These are phyloP conservation scores for Lobosporangium transversale DNA, from an alignment of 192 early-diverging fungal species.

Conservation along the genomic window DNA sequence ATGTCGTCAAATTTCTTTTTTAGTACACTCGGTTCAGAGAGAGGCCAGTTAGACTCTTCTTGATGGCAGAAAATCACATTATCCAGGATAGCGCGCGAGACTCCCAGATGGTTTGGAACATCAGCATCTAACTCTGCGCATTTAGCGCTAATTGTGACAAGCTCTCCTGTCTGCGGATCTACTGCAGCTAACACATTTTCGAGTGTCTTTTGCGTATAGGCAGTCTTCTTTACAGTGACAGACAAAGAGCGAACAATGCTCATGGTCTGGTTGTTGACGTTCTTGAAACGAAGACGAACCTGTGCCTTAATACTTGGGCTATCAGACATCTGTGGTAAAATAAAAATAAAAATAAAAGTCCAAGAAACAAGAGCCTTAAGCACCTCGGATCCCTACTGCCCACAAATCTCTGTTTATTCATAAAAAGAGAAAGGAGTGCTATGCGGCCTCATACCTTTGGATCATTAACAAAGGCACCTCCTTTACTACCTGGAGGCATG, in stretches of 20 bases:
- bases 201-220: slow-evolving; percentile 75
- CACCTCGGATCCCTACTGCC: no score
- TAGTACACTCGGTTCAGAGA: slow-evolving; percentile 83
- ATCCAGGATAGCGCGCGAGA: slow-evolving; percentile 91
- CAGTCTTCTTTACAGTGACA: slow-evolving; percentile 72
- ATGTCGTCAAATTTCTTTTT: slow-evolving; percentile 99
- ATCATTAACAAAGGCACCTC: slow-evolving; percentile 95
- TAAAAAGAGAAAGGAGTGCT: no score
- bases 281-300: slow-evolving; percentile 85
- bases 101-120: slow-evolving; percentile 87
- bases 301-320: slow-evolving; percentile 90
- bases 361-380: no score
- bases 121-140: slow-evolving; percentile 90
- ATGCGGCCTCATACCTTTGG: slow-evolving; percentile 81
- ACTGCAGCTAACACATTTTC: slow-evolving; percentile 76
- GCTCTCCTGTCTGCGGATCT: slow-evolving; percentile 65
- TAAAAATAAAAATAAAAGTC: background rate
- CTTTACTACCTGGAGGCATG: slow-evolving; percentile 85
- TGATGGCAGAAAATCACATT: slow-evolving; percentile 99
- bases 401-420: no score
- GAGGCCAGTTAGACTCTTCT: slow-evolving; percentile 97
- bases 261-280: slow-evolving; percentile 78
- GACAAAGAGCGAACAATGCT: slow-evolving; percentile 81
- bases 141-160: slow-evolving; percentile 77
- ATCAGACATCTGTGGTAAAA: slow-evolving; percentile 67